phyloP scores from a whole-genome alignment of 1,284 basidiomycete species.

The Xerocomus nothofagi region DNA sequence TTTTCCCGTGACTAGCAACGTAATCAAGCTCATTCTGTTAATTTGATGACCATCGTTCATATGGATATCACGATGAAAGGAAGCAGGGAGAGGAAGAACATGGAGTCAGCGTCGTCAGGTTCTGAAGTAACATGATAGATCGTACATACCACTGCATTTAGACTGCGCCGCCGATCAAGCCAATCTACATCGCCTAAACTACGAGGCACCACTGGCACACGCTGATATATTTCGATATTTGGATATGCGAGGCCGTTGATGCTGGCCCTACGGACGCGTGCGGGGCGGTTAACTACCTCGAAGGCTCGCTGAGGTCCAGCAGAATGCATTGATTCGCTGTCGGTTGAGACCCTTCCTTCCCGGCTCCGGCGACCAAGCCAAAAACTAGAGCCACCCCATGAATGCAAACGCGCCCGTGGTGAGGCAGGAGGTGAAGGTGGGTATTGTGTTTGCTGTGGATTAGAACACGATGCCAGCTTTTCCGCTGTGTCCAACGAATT shows the following conservation, averaged over 20 bases:
- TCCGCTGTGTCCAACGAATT: conserved; percentile 49
- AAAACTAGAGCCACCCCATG: conserved; percentile 52
- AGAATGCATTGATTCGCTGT: conserved; percentile 49
- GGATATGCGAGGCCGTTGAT: conserved; percentile 47
- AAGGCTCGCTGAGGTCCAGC: conserved; percentile 52
- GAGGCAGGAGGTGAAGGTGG: conserved; percentile 47
- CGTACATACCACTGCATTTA: conserved; percentile 61
- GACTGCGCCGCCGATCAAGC: conserved; percentile 67
- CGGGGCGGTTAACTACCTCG: conserved; percentile 70
- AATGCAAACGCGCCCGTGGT: conserved; percentile 48
- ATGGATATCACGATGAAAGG: conserved; percentile 1
- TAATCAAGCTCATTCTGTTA: conserved; percentile 69
- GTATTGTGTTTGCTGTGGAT: conserved; percentile 40
- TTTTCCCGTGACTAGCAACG: conserved; percentile 43
- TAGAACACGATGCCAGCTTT: conserved; percentile 42
- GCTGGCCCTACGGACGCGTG: conserved; percentile 47
- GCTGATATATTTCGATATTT: conserved; percentile 39
- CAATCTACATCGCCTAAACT: conserved; percentile 72
- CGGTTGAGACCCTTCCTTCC: conserved; percentile 48
- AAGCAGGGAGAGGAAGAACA: conserved; percentile 9
- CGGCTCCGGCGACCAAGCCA: conserved; percentile 42
- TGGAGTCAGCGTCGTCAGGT: conserved; percentile 17
- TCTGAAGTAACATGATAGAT: conserved; percentile 17
- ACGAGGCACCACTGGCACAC: conserved; percentile 41
- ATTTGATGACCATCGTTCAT: conserved; percentile 17